phyloP scores from a whole-genome alignment of 2,329 filamentous ascomycete species.

The Cladosporium cucumerinum region DNA sequence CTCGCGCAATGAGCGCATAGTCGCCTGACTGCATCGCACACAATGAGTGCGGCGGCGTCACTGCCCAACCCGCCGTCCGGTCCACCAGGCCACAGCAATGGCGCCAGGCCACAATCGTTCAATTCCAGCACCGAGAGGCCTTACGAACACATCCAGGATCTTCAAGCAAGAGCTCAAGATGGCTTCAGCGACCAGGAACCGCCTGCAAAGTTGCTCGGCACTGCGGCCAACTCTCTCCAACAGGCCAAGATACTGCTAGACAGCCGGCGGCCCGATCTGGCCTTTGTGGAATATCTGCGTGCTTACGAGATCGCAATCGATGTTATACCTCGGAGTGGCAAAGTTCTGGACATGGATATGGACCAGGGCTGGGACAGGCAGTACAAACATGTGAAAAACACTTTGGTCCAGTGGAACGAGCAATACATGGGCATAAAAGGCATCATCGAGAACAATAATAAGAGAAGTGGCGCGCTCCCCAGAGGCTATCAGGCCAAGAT shows the following conservation, averaged over 20 bases:
- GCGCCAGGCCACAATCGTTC: constrained; percentile 9
- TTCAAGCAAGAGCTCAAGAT: constrained; percentile 39
- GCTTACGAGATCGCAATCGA: constrained; percentile 77
- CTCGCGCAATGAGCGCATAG: constrained; percentile 4
- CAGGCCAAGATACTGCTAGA: constrained; percentile 58
- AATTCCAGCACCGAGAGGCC: constrained; percentile 21
- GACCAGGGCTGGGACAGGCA: constrained; percentile 15
- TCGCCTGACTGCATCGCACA: constrained; percentile 3
- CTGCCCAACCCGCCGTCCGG: constrained; percentile 14
- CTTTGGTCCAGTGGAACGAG: constrained; percentile 33
- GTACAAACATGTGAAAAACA: constrained; percentile 42
- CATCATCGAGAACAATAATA: constrained; percentile 51
- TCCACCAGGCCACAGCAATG: constrained; percentile 15
- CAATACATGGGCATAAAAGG: constrained; percentile 48
- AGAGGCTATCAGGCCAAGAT: constrained; percentile 14
- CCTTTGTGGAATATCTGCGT: constrained; percentile 79
- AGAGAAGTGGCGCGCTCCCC: constrained; percentile 49
- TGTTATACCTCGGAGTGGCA: constrained; percentile 64
- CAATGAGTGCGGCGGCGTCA: constrained; percentile 33
- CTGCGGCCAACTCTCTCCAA: constrained; percentile 41
- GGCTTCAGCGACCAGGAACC: constrained; percentile 29
- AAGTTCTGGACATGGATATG: constrained; percentile 12
- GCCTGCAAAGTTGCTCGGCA: constrained; percentile 37
- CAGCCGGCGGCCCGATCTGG: constrained; percentile 61
- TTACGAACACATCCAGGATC: constrained; percentile 42